Conservation (phyloP, 164 flowering plant species). For the Piper betle region DNA sequence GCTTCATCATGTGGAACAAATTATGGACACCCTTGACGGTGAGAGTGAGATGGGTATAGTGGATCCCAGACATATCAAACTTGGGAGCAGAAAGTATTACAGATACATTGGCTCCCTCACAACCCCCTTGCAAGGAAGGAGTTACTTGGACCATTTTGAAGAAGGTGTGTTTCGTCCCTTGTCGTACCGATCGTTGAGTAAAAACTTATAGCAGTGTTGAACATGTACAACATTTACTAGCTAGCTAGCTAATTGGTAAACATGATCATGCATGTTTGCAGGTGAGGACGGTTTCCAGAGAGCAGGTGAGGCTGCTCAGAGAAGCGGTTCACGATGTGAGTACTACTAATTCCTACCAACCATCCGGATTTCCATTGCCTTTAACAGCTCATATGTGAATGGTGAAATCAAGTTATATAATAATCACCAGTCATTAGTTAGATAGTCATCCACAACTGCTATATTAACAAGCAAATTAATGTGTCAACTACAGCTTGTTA, state of each 20-base stretch:
- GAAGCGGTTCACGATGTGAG: conserved; percentile 13
- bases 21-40: neutral
- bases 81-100: conserved; percentile 12
- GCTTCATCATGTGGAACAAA: neutral
- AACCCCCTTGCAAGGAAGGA: conserved; percentile 19
- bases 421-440: no score
- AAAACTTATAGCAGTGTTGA: no score
- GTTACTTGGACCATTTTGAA: conserved; percentile 16
- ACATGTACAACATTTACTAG: no score
- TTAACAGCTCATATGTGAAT: neutral
- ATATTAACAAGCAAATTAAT: no score
- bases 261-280: neutral
- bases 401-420: no score
- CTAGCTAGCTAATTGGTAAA: no score
- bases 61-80: conserved; percentile 9
- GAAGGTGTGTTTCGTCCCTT: conserved; percentile 5
- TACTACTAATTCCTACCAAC: neutral
- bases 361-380: neutral
- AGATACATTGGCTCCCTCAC: conserved; percentile 23
- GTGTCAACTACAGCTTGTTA: no score
- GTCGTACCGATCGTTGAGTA: no score
- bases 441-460: no score
- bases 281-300: conserved; percentile 13
- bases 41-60: conserved; percentile 6
- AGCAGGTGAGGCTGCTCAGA: conserved; percentile 10